These are phyloP conservation scores for Leucosporidium scottii DNA, from an alignment of 768 basidiomycete genomes.

Conservation along the genomic window DNA sequence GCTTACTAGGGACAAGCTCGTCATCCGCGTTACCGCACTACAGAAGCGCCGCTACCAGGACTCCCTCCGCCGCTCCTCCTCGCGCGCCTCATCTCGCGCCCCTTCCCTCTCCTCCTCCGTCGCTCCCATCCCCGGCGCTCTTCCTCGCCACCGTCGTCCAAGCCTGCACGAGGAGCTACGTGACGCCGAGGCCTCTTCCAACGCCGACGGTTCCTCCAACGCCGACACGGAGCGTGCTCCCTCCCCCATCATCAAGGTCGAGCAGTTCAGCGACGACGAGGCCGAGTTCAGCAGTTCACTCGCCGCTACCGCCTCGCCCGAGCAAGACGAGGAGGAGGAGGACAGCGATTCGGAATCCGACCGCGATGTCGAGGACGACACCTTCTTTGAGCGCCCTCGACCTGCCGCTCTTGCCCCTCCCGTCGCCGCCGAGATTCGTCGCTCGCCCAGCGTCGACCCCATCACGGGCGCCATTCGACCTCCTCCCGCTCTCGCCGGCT, in stretches of 20 bases:
- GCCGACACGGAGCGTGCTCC: not conserved
- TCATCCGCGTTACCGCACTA: slow-evolving; percentile 53
- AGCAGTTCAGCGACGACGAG: too few relatives aligned
- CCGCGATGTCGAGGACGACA: slow-evolving; percentile 14
- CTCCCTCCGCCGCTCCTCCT: not conserved
- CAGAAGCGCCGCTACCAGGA: slow-evolving; percentile 48
- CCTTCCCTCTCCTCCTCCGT: not conserved
- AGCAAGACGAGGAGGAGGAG: not conserved
- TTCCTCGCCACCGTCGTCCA: not conserved
- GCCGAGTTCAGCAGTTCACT: too few relatives aligned
- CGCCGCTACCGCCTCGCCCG: too few relatives aligned
- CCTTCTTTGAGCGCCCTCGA: slow-evolving; percentile 18
- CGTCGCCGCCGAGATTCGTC: not conserved
- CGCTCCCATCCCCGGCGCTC: not conserved
- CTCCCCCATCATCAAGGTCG: too few relatives aligned
- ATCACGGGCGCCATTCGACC: not conserved
- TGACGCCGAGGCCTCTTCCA: not conserved
- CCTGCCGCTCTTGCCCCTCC: not conserved
- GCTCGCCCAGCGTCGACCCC: not conserved
- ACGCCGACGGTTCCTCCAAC: not conserved
- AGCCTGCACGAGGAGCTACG: not conserved
- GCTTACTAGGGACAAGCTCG: slow-evolving; percentile 49
- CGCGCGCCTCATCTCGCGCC: not conserved
- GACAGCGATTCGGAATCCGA: slow-evolving; percentile 3
- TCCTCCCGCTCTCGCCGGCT: slow-evolving; percentile 25